Base-by-base conservation (phyloP, 2,329 filamentous ascomycete genomes). In the Chaetomium strumarium region DNA sequence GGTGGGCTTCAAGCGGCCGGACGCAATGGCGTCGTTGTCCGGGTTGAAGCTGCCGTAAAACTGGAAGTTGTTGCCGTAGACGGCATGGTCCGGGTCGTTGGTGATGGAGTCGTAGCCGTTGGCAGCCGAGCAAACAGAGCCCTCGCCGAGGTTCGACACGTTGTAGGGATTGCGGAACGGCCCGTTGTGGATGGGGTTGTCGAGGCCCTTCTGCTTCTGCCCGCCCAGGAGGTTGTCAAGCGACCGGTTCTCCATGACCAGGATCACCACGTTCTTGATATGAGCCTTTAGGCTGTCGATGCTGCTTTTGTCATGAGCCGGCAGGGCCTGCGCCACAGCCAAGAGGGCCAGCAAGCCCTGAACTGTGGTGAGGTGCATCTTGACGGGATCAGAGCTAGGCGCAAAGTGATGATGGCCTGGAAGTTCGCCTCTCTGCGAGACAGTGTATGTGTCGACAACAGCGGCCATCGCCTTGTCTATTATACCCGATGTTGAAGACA, bases 221-320 rank as follows among this genome's bases (percentile, higher is more conserved):
- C 70, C 72, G 51, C 72, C 72, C 5, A 73, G 61, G 8, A 74
- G 55, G 60, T 73, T 74, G 59, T 74, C 72, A 20, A 73, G 60
- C 0, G 72, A 73, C 48, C 71, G 71, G 59, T 74, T 74, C 58
- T 73, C 72, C 66, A 72, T 68, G 10, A 75, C 72, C 16, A 76
- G 63, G 24, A 75, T 69, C 43, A 76, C 73, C 6, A 76, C 72
- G 57, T 73, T 72, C 62, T 75, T 75, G 62, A 76, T 76, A 51
- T 70, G 71, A 36, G 57, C 61, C 51, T 66, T 68, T 60, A 64
- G 53, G 51, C 39, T 46, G 1, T 30, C 20, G 14, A 36, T 3
- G 30, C n/a, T 16, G n/a, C 12, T 29, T 31, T 60, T 62, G 16
- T 50, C 38, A 49, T 38, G 33, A 5, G 34, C 17, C 24, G 50